Conservation (phyloP, 495 filamentous ascomycete genomes). For the Pyrenula massariospora region DNA sequence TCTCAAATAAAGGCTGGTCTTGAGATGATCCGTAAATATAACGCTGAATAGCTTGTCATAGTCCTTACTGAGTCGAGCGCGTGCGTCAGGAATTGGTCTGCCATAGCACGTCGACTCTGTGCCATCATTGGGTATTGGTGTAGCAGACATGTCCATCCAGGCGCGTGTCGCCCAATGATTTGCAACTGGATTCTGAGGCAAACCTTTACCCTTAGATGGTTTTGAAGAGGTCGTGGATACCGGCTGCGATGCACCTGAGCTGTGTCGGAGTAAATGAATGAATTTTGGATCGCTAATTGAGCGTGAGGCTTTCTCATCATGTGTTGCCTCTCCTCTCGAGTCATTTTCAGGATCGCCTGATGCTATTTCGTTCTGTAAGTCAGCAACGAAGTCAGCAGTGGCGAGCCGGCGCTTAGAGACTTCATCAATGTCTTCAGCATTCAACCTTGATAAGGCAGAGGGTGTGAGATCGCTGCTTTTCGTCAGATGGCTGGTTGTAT, state of each 20-base stretch:
- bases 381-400: background rate
- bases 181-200: too few species aligned
- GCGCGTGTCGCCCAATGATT: background rate
- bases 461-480: background rate
- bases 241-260: too few species aligned
- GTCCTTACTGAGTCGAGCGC: background rate
- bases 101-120: background rate
- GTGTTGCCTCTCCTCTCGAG: background rate
- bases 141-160: background rate
- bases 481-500: background rate
- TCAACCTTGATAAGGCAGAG: background rate
- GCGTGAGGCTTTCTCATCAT: too few species aligned
- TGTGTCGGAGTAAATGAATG: too few species aligned
- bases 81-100: background rate
- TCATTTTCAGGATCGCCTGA: background rate
- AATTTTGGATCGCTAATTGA: too few species aligned
- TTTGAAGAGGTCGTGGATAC: too few species aligned
- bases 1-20: background rate
- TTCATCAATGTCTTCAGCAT: background rate
- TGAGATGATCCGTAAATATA: background rate
- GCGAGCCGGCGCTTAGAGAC: background rate
- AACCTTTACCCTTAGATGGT: too few species aligned
- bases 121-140: background rate
- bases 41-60: background rate
- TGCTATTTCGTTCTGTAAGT: background rate